phyloP scores from a whole-genome alignment of 768 basidiomycete species.

The Agaricus blazei region DNA sequence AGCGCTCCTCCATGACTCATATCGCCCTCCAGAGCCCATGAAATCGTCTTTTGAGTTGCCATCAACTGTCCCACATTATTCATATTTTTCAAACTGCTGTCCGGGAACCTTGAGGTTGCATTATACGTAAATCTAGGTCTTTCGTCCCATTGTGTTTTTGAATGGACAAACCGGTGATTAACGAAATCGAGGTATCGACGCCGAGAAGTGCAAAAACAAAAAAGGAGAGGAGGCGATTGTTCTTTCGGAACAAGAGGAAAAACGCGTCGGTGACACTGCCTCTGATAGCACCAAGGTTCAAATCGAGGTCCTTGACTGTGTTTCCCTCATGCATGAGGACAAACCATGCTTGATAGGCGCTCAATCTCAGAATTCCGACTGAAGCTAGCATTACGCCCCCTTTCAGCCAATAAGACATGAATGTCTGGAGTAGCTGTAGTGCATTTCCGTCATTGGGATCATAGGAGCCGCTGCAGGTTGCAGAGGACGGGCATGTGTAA shows the following conservation, averaged over 20 bases:
- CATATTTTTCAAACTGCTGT: constrained; percentile 1
- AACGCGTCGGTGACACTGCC: constrained; percentile 11
- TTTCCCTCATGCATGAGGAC: constrained; percentile 14
- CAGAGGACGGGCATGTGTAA: constrained; percentile 10
- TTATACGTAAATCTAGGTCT: constrained; percentile 4
- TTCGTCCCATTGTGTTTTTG: background rate
- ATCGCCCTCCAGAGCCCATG: constrained; percentile 13
- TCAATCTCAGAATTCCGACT: constrained; percentile 11
- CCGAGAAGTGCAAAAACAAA: constrained; percentile 10
- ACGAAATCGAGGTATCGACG: constrained; percentile 5
- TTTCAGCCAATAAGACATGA: constrained; percentile 16
- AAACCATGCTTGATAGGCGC: constrained; percentile 15
- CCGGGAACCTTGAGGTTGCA: constrained; percentile 4
- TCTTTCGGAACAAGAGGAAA: constrained; percentile 8
- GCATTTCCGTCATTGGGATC: constrained; percentile 12
- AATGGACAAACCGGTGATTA: constrained; percentile 13
- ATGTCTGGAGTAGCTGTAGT: constrained; percentile 11
- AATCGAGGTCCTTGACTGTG: constrained; percentile 14
- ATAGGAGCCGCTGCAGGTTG: constrained; percentile 9
- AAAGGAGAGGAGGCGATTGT: constrained; percentile 10
- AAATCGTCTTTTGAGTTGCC: constrained; percentile 11
- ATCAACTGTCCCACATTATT: constrained; percentile 12
- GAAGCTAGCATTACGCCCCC: constrained; percentile 10
- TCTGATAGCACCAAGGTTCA: constrained; percentile 13
- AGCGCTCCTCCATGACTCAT: constrained; percentile 8